Percentiles rank a stretch among this genome's conserved stretches.
phyloP scores from a whole-genome alignment of 257 asterid species.

The Prunella vulgaris region DNA sequence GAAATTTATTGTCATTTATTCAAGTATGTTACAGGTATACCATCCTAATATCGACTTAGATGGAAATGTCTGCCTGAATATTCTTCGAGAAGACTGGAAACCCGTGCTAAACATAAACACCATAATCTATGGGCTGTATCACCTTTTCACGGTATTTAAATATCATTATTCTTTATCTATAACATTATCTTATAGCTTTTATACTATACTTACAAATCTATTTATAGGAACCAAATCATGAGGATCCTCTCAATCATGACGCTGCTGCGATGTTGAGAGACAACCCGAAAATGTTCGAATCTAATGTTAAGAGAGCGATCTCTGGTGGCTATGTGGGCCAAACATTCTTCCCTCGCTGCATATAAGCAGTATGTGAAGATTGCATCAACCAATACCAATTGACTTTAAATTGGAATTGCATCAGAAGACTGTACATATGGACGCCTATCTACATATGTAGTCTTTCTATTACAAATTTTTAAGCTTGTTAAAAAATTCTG shows the following conservation, averaged over 20 bases:
- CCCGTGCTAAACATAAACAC: slow-evolving; percentile 95
- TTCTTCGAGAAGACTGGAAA: slow-evolving; percentile 99
- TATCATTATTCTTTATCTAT: not conserved
- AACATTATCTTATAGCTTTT: not conserved
- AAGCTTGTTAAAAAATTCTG: not conserved
- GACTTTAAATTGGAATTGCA: slow-evolving; percentile 19
- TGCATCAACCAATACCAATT: slow-evolving; percentile 20
- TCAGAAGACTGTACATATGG: slow-evolving; percentile 40
- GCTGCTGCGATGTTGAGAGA: slow-evolving; percentile 92
- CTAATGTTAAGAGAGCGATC: slow-evolving; percentile 90
- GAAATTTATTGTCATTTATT: not conserved
- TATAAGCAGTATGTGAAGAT: slow-evolving; percentile 35
- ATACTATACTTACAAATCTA: slow-evolving; percentile 16
- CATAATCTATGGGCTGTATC: slow-evolving; percentile 79
- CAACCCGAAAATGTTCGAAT: slow-evolving; percentile 78
- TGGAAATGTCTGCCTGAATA: slow-evolving; percentile 96
- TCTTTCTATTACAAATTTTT: slow-evolving; percentile 29
- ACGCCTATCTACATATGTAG: slow-evolving; percentile 21
- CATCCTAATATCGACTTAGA: slow-evolving; percentile 97
- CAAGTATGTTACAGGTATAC: slow-evolving; percentile 55
- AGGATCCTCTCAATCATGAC: slow-evolving; percentile 94
- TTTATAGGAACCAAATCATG: slow-evolving; percentile 88
- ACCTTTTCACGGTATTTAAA: slow-evolving; percentile 79
- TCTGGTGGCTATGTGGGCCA: slow-evolving; percentile 89
- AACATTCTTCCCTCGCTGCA: slow-evolving; percentile 73